Conservation (phyloP, 2,329 filamentous ascomycete species). For the Botryosphaeria agaves region DNA sequence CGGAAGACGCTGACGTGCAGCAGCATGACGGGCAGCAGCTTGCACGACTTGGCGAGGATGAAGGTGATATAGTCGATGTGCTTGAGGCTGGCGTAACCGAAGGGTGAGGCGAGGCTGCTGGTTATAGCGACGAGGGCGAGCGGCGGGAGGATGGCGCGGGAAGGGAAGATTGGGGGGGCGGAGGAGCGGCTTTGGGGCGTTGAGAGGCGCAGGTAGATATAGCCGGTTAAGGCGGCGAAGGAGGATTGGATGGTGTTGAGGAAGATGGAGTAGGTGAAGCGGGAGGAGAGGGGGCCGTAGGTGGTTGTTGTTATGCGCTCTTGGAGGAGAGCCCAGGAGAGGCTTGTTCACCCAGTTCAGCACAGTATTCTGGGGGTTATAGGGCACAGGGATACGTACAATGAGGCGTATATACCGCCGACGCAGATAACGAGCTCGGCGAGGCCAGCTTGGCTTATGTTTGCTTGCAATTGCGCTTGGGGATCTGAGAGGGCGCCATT, state of each 20-base stretch:
- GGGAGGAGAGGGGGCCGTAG: slow-evolving; percentile 46
- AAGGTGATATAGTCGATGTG: slow-evolving; percentile 98
- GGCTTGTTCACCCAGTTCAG: slow-evolving; percentile 22
- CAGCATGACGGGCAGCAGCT: slow-evolving; percentile 96
- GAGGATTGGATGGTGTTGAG: slow-evolving; percentile 90
- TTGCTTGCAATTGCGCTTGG: too few relatives aligned
- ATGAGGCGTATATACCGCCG: slow-evolving; percentile 90
- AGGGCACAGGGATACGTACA: slow-evolving; percentile 37
- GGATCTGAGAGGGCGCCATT: too few relatives aligned
- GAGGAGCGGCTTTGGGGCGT: slow-evolving; percentile 36
- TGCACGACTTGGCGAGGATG: slow-evolving; percentile 94
- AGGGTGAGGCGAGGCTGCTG: slow-evolving; percentile 78
- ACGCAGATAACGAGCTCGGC: slow-evolving; percentile 56
- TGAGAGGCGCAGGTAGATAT: slow-evolving; percentile 54
- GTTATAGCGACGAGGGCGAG: slow-evolving; percentile 76
- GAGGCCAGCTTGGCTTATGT: slow-evolving; percentile 1
- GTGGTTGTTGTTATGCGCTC: slow-evolving; percentile 91
- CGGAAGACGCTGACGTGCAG: slow-evolving; percentile 86
- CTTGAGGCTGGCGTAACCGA: slow-evolving; percentile 79
- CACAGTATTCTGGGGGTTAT: not conserved
- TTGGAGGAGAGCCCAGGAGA: slow-evolving; percentile 93
- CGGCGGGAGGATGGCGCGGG: slow-evolving; percentile 53
- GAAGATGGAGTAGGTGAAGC: slow-evolving; percentile 85
- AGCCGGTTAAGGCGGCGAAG: slow-evolving; percentile 71
- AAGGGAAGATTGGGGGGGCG: slow-evolving; percentile 55